phyloP scores from a whole-genome alignment of 164 flowering plant species.

The Umbellularia californica region DNA sequence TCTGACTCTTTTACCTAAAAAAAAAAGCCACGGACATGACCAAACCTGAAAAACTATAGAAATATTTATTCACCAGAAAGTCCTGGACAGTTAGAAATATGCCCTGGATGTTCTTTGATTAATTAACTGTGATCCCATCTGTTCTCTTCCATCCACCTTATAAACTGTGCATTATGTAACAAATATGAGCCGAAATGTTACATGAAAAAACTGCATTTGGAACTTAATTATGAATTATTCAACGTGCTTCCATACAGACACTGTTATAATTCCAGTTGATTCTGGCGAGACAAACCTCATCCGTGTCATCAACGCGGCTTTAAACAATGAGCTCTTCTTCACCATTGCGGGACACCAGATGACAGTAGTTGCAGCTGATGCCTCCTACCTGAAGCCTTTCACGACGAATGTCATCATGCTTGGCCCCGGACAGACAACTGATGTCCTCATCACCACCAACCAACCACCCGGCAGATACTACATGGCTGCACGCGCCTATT shows the following conservation, averaged over 20 bases:
- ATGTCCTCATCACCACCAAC: conserved; percentile 67
- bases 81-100: too few relatives aligned
- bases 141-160: neutral
- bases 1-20: too few relatives aligned
- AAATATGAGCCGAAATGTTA: too few relatives aligned
- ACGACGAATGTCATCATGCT: conserved; percentile 68
- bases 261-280: conserved; percentile 51
- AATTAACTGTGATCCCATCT: neutral
- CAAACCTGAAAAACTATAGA: too few relatives aligned
- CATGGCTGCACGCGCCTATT: conserved; percentile 80
- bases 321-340: conserved; percentile 72
- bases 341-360: conserved; percentile 64
- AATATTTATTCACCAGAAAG: too few relatives aligned
- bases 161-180: too few relatives aligned
- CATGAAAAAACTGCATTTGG: neutral
- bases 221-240: neutral
- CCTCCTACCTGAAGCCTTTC: conserved; percentile 64
- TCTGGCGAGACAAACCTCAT: conserved; percentile 70
- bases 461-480: conserved; percentile 77
- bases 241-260: conserved; percentile 34
- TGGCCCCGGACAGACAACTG: conserved; percentile 87
- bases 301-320: conserved; percentile 61
- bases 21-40: too few relatives aligned
- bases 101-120: too few relatives aligned
- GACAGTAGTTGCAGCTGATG: conserved; percentile 74